Percentiles rank a stretch among this genome's conserved stretches.
These are phyloP conservation scores for Solanum boliviense DNA, from an alignment of 257 asterid genomes.

Conservation along the genomic window DNA sequence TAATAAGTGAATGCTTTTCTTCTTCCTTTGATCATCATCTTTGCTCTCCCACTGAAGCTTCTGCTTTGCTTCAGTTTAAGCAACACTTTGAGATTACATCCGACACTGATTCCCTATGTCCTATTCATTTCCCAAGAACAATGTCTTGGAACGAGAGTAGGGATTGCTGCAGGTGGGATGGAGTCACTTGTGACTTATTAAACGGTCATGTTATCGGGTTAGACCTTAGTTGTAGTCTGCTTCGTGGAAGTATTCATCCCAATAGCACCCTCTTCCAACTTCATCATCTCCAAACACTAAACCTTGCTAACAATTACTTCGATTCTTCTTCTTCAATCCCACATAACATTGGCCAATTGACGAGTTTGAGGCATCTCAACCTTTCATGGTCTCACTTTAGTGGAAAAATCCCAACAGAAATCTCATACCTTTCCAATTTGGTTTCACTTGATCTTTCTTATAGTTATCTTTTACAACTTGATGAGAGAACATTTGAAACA, in stretches of 20 bases:
- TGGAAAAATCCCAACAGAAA: background rate
- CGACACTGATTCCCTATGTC: background rate
- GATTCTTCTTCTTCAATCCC: background rate
- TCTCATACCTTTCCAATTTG: background rate
- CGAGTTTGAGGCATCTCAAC: background rate
- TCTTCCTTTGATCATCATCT: background rate
- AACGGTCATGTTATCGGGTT: background rate
- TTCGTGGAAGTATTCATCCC: fast-evolving
- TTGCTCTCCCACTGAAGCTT: background rate
- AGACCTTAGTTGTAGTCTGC: background rate
- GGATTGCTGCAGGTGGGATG: background rate
- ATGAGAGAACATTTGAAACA: too few species aligned
- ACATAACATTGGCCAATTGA: background rate
- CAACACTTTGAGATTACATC: background rate
- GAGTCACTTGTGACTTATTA: background rate
- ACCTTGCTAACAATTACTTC: background rate
- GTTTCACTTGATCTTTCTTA: background rate
- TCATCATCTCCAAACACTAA: background rate
- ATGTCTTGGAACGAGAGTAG: background rate
- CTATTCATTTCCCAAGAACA: background rate
- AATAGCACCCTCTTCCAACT: background rate
- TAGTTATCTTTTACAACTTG: too few species aligned
- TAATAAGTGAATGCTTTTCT: background rate
- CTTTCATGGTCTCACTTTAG: fast-evolving
- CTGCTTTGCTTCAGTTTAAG: background rate